These are phyloP conservation scores for Stentor roeselii DNA, from an alignment of 73 alveolate genomes.

Conservation along the genomic window DNA sequence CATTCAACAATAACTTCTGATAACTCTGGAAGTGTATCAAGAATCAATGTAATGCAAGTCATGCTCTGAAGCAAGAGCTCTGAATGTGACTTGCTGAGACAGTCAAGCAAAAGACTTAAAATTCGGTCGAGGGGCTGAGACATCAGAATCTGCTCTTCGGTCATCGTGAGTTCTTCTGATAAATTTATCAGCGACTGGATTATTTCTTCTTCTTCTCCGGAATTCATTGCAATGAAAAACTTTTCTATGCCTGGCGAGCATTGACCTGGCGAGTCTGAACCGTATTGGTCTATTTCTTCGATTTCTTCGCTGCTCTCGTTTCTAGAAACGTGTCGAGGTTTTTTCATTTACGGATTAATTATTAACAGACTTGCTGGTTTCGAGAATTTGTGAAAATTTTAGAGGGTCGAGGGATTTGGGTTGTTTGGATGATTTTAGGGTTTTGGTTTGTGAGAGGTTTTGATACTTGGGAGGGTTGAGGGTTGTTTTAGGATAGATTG, in stretches of 20 bases:
- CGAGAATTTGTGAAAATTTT: no score
- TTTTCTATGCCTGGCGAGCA: not conserved
- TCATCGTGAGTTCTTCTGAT: conserved; percentile 19
- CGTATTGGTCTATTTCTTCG: not conserved
- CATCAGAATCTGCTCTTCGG: not conserved
- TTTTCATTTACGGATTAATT: not conserved
- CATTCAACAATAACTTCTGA: not conserved
- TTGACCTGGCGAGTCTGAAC: not conserved
- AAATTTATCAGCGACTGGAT: not conserved
- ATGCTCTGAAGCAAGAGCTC: conserved; percentile 2
- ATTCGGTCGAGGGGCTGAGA: not conserved
- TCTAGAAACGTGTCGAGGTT: conserved; percentile 1
- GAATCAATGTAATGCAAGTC: not conserved
- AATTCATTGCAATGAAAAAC: not conserved
- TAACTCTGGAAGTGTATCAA: not conserved
- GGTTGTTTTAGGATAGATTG: no score
- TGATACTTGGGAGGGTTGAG: no score
- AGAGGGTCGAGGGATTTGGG: no score
- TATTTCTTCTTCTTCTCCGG: conserved; percentile 19
- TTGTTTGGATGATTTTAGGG: no score
- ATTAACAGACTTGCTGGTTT: not conserved
- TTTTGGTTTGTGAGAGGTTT: no score
- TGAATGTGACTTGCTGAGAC: not conserved
- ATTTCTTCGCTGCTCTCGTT: not conserved
- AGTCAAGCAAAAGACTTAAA: not conserved